phyloP scores from a whole-genome alignment of 2,329 filamentous ascomycete species.

The Pyricularia sp. region DNA sequence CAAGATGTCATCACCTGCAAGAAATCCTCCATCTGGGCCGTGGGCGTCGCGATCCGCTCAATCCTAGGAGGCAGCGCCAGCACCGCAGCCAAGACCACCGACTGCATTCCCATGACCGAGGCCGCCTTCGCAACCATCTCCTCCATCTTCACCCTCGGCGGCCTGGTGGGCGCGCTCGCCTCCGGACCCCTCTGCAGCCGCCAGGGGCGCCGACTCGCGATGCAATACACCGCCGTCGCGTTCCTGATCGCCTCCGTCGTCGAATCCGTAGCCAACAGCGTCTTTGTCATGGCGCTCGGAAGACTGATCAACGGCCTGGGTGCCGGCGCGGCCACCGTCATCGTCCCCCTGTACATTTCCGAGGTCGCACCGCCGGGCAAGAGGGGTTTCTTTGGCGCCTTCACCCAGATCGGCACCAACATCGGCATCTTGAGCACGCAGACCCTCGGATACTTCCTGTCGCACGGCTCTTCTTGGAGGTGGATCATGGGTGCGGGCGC shows the following conservation, averaged over 20 bases:
- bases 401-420: slow-evolving; percentile 93
- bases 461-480: slow-evolving; percentile 71
- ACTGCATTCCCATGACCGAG: slow-evolving; percentile 83
- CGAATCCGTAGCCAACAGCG: slow-evolving; percentile 61
- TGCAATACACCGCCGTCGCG: slow-evolving; percentile 68
- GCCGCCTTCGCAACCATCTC: slow-evolving; percentile 77
- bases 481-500: slow-evolving; percentile 70
- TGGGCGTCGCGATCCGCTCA: slow-evolving; percentile 25
- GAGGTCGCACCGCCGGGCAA: slow-evolving; percentile 72
- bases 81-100: slow-evolving; percentile 23
- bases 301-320: slow-evolving; percentile 74
- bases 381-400: slow-evolving; percentile 69
- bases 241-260: slow-evolving; percentile 68
- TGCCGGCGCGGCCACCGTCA: slow-evolving; percentile 82
- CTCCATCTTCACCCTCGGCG: slow-evolving; percentile 85
- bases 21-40: slow-evolving; percentile 33
- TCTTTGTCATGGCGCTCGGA: slow-evolving; percentile 61
- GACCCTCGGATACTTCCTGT: slow-evolving; percentile 78
- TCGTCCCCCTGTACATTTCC: slow-evolving; percentile 89
- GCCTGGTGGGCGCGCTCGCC: slow-evolving; percentile 70
- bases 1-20: slow-evolving; percentile 88
- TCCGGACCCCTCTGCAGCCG: slow-evolving; percentile 71
- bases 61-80: neutral
- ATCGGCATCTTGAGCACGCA: slow-evolving; percentile 80
- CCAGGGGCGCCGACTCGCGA: slow-evolving; percentile 65